phyloP scores from a whole-genome alignment of 129 eudicot genomes.

The Arctium lappa region DNA sequence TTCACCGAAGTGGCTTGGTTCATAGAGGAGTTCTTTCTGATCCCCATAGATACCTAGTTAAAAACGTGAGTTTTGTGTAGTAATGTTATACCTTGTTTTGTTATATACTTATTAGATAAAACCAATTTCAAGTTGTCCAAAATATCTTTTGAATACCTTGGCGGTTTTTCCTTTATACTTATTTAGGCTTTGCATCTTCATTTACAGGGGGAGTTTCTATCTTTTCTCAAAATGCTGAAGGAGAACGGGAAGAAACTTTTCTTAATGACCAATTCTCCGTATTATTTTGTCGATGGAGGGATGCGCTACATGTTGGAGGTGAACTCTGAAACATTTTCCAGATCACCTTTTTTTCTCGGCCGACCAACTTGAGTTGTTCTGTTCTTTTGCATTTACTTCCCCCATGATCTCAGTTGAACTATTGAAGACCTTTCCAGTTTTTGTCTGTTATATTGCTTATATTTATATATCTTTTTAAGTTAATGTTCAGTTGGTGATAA shows the following conservation, averaged over 20 bases:
- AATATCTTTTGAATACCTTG: not conserved
- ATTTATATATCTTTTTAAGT: not conserved
- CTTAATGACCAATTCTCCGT: slow-evolving; percentile 93
- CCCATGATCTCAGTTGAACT: not conserved
- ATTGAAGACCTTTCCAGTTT: not conserved
- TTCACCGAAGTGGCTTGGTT: slow-evolving; percentile 87
- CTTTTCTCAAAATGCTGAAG: slow-evolving; percentile 75
- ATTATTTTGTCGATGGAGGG: slow-evolving; percentile 98
- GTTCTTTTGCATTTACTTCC: not conserved
- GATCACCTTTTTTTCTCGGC: not conserved
- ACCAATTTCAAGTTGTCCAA: not conserved
- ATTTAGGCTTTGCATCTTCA: slow-evolving; percentile 21
- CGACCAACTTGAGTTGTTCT: not conserved
- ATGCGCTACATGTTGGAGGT: slow-evolving; percentile 99
- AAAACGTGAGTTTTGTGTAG: slow-evolving; percentile 57
- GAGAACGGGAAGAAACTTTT: slow-evolving; percentile 96
- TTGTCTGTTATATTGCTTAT: not conserved
- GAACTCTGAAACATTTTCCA: slow-evolving; percentile 10
- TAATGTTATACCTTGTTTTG: not conserved
- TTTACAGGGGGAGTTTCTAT: slow-evolving; percentile 60
- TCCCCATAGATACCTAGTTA: slow-evolving; percentile 85
- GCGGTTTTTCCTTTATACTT: not conserved
- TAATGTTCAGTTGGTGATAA: not conserved
- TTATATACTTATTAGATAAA: not conserved
- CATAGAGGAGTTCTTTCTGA: slow-evolving; percentile 81